Conservation (phyloP, 1,284 basidiomycete species). For the Blastosporella zonata region DNA sequence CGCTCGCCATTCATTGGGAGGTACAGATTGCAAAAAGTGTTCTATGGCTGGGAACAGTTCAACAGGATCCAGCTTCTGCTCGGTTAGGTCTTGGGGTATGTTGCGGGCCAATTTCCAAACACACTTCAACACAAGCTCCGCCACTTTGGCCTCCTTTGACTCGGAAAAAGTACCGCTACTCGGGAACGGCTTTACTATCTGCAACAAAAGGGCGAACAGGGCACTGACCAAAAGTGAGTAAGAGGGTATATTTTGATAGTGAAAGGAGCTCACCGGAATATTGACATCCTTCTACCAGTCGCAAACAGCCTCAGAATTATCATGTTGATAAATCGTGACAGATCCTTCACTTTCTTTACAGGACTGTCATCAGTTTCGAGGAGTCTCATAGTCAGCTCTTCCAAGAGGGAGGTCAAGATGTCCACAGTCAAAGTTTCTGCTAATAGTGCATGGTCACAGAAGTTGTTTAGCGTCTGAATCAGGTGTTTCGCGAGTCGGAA, state of each 20-base stretch:
- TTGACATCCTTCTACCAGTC: constrained; percentile 86
- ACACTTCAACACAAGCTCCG: constrained; percentile 96
- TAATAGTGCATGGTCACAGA: constrained; percentile 82
- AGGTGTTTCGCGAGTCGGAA: constrained; percentile 94
- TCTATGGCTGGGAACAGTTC: constrained; percentile 94
- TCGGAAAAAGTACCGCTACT: constrained; percentile 62
- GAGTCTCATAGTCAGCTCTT: constrained; percentile 85
- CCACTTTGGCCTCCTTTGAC: constrained; percentile 85
- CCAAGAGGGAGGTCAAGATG: constrained; percentile 75
- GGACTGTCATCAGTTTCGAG: constrained; percentile 87
- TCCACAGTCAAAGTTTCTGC: constrained; percentile 81
- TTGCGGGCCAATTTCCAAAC: constrained; percentile 97
- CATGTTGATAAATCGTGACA: constrained; percentile 97
- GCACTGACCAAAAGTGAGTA: constrained; percentile 33
- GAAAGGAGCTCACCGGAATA: constrained; percentile 73
- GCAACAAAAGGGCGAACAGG: constrained; percentile 80
- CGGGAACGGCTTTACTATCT: constrained; percentile 87
- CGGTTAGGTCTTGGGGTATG: constrained; percentile 87
- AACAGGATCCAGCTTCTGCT: constrained; percentile 79
- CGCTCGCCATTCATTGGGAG: constrained; percentile 94
- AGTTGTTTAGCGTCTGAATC: constrained; percentile 90
- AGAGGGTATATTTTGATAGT: constrained; percentile 11
- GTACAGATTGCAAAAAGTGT: constrained; percentile 89
- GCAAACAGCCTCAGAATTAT: constrained; percentile 93
- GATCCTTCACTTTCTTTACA: constrained; percentile 75